Evolutionary conservation across 2,329 filamentous ascomycete genomes (phyloP).

Genomic region (Ophiostoma perfectum): DNA sequence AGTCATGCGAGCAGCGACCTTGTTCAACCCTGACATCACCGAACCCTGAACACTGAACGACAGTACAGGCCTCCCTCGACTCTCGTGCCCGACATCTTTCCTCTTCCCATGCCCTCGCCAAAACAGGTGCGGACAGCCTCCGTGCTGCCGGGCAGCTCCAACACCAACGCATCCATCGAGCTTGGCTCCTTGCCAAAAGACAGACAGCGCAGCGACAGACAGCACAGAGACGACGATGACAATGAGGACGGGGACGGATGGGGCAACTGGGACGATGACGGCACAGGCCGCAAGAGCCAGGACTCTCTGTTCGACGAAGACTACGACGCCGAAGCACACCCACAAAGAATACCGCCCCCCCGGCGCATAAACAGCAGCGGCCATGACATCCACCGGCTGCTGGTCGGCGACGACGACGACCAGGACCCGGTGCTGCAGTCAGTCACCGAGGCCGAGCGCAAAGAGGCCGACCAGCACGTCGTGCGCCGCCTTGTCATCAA

Average conservation of each 20-base stretch:
- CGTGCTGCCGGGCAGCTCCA: slow-evolving; percentile 14
- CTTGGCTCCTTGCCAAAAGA: slow-evolving; percentile 47
- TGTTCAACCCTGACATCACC: background rate
- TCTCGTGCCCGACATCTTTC: background rate
- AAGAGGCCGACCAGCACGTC: slow-evolving; percentile 69
- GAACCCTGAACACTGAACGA: background rate
- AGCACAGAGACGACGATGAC: slow-evolving; percentile 55
- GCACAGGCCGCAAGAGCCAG: slow-evolving; percentile 32
- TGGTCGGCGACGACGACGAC: slow-evolving; percentile 7
- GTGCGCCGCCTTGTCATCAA: slow-evolving; percentile 67
- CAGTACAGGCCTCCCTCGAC: background rate
- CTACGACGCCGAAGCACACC: slow-evolving; percentile 34
- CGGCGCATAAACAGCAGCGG: slow-evolving; percentile 2
- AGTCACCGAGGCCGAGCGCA: slow-evolving; percentile 65
- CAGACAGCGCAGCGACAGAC: background rate
- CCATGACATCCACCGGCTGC: slow-evolving; percentile 8
- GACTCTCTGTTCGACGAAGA: slow-evolving; percentile 46
- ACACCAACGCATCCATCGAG: slow-evolving; percentile 43
- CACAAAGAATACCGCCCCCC: slow-evolving; percentile 67
- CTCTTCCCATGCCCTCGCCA: slow-evolving; percentile 22
- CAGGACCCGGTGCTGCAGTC: slow-evolving; percentile 24
- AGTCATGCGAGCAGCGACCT: background rate
- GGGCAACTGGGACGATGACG: slow-evolving; percentile 84
- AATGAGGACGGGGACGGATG: slow-evolving; percentile 49
- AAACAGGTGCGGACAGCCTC: slow-evolving; percentile 16